Base-by-base conservation (phyloP, 805 yeast species). In the Diddensiella santjacobensis region DNA sequence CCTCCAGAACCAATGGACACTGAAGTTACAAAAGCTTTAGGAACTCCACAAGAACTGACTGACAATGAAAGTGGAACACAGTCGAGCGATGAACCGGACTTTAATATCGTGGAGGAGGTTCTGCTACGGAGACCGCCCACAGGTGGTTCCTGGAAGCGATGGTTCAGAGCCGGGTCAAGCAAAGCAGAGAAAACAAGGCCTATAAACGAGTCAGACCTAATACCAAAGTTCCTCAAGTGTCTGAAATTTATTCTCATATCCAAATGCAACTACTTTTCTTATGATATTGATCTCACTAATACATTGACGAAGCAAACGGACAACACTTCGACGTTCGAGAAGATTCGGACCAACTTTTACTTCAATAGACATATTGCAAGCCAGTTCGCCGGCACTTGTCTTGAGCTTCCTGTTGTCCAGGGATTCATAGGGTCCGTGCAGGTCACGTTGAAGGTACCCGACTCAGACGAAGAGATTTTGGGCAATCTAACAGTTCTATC, bases 241-340 rank as follows among this genome's bases (percentile, higher is more conserved):
- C 24, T 54, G 2, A 40, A 37, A 13, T 22, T 24, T 4, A 3
- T 50, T 31, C 44, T 58, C 30, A 23, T 33, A 1, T 26, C 50
- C 4, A 44, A 53, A 22, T 54, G 49, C 3, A 50, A 49, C 40
- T 59, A 58, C 35, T 58, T 50, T 37, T 63, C 69, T 0, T 54
- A 58, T 36, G 64, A 64, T 18, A 37, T 65, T 38, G 70, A 67
- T 47, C 20, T 67, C 2, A 55, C 68, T 3, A 49, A 51, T 33
- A 49, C 54, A 5, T 37, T 67, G 3, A 19, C 44, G 3, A 44
- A 17, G 48, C 55, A 22, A 52, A 49, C 41, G 8, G 42, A 30
- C 15, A 57, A 2, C 31, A 37, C 20, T 22, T n/a, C 13, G n/a
- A 37, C 42, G 22, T 35, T 23, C 17, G n/a, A 23, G n/a, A 31